Base-by-base conservation (phyloP, 192 early-diverging fungal genomes). In the Umbelopsis sp. region DNA sequence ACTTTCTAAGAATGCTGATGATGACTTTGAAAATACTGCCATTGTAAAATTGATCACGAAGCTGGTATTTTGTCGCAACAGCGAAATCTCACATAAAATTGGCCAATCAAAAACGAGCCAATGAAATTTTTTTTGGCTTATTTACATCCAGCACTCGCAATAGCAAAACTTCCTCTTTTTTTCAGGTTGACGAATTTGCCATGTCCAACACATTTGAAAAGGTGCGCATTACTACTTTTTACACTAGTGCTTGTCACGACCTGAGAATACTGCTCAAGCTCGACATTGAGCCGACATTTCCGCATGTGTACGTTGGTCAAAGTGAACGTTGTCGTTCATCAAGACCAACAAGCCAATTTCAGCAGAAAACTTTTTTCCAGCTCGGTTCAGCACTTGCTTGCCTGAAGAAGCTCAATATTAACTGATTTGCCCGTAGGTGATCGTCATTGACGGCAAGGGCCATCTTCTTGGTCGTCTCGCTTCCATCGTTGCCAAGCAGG, bases 391-490 rank as follows among this genome's bases (percentile, higher is more conserved):
- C 37, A 41, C 37, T 41, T 41, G 37, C 37, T 41, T 20, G 20
- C 25, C 44, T 50, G 20, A 49, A 33, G 55, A 15, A 61, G 27
- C 30, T 23, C 44, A 13, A 8, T 30, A 49, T 33, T 49, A 52
- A 23, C 41, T 15, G 6, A 68, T 18, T 68, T 61, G 35, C 25
- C 35, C 55, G 49, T 85, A 99, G 95, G 93, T 96, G 83, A 87
- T 95, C 87, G 93, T 99, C 82, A 94, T 99, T 87, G 97, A 99
- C 90, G 97, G 86, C 83, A 99, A 99, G 86, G 97, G 93, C 77
- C 97, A 99, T 89, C 89, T 99, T 70, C 85, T 99, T 77, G 97
- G 97, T 85, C 96, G 97, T 77, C 90, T 99, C 73, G 93, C 97
- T 76, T 92, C 97, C 69, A 96, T 95, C 75, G 91, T 98, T 74